Base-by-base conservation (phyloP, 1,284 basidiomycete genomes). In the Peniophora sp. region DNA sequence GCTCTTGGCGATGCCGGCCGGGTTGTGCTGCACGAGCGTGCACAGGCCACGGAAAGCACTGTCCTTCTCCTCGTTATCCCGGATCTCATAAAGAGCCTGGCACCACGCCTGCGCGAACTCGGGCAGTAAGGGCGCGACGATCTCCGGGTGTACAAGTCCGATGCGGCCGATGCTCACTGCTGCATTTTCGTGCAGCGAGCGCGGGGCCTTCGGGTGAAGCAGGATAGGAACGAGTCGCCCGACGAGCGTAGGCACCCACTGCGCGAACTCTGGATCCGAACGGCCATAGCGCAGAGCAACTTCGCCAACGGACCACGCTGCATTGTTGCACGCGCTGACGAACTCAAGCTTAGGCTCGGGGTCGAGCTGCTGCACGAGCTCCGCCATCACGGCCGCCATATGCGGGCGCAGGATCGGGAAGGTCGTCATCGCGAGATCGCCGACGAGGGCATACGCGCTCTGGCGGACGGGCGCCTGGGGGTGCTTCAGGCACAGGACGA, bases 11-110 rank as follows among this genome's bases (percentile, higher is more conserved):
- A 97, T 90, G 2, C 93, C 94, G 49, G 81, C 83, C 11, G 96
- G 96, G 65, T 98, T 98, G 48, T 83, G 82, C 68, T 95, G 90
- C 57, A 99, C 93, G 54, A 98, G 86, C 50, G 92, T 92, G 70
- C 97, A 99, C 61, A 99, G 81, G 2, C 97, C 97, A 53, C 94
- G 78, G 81, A 99, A 99, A 3, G 97, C 97, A n/a, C 93, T 97
- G 64, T 98, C 97, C 72, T 99, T 99, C 73, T 99, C 97, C 60
- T 99, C 96, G 63, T 99, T 99, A 65, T 99, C 97, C 60, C 97
- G 89, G 67, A 99, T 99, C 67, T 99, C 97, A 69, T 95, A 95
- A 52, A 99, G 71, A 8, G 96, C 94, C 60, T 93, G 89, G 68
- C 96, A 98, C 97, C 97, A 99, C 10, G 89, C 85, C 66, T 93